phyloP scores from a whole-genome alignment of 768 basidiomycete genomes.

The Termitomyces sp. region DNA sequence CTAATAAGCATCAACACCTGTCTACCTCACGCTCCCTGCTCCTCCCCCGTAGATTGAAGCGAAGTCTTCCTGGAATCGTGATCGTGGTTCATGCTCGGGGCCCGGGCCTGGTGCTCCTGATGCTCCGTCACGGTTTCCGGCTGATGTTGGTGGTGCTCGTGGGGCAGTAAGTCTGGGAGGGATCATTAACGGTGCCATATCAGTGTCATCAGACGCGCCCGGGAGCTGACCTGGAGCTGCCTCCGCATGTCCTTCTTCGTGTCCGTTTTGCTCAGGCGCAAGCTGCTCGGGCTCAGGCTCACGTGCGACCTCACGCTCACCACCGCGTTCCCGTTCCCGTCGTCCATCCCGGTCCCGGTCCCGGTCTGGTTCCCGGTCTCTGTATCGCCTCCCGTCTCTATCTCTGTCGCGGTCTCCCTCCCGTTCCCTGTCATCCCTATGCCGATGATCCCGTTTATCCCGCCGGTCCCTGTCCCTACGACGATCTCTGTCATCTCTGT shows the following conservation, averaged over 20 bases:
- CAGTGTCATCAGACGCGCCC: slow-evolving; percentile 21
- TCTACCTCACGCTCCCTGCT: slow-evolving; percentile 9
- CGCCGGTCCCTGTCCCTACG: slow-evolving; percentile 4
- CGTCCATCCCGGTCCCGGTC: slow-evolving; percentile 13
- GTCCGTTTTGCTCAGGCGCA: slow-evolving; percentile 6
- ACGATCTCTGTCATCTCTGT: slow-evolving; percentile 1
- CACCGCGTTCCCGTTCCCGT: slow-evolving; percentile 15
- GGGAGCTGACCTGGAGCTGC: slow-evolving; percentile 19
- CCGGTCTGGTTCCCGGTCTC: slow-evolving; percentile 4
- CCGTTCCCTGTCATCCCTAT: slow-evolving; percentile 12
- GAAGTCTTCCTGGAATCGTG: slow-evolving; percentile 25
- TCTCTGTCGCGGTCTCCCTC: slow-evolving; percentile 8
- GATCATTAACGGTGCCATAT: slow-evolving; percentile 27
- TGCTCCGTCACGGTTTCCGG: background rate
- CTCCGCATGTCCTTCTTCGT: slow-evolving; percentile 10
- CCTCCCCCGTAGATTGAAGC: slow-evolving; percentile 19
- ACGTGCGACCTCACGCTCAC: background rate
- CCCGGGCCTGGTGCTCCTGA: slow-evolving; percentile 5
- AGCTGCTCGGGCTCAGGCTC: slow-evolving; percentile 15
- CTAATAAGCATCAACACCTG: background rate
- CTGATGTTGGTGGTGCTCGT: slow-evolving; percentile 1
- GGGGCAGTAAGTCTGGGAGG: slow-evolving; percentile 18
- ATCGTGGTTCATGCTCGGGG: slow-evolving; percentile 19
- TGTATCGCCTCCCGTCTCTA: slow-evolving; percentile 5
- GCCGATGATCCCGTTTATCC: slow-evolving; percentile 20